Evolutionary conservation across 2,329 filamentous ascomycete genomes (phyloP), one percentile per base, ranked within the genome.

Genomic region (Ilyonectria destructans): DNA sequence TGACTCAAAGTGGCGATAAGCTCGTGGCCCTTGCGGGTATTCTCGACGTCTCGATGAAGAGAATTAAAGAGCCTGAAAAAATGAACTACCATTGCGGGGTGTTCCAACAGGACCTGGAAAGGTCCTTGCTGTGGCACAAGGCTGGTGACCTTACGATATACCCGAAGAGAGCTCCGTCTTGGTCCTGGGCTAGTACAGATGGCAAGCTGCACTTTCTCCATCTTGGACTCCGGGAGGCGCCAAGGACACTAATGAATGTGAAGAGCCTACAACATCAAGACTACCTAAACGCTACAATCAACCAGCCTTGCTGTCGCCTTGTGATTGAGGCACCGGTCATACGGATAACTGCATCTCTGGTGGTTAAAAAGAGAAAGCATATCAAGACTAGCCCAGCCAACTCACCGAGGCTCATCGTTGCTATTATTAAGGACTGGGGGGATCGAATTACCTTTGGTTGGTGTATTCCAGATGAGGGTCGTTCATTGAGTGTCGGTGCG

Each of bases 141-240:
- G 15, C 49, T 9, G n/a, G 49, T 3, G 23, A 54, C 26, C 9
- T 17, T 13, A 10, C 33, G 17, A 17, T 3, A 10, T 26, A 54
- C 29, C 49, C 23, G 12, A 26, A 54, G 29, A 19, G 49, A 21
- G 49, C 49, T 21, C 49, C 49, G 1, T 33, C 49, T 35, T 54
- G 49, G 49, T 54, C 49, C 26, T 35, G 49, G 49, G 49, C 49
- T n/a, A 54, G 29, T 9, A 17, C 21, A n/a, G 49, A 54, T 31
- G 49, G 26, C 13, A 54, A 7, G 3, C 26, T 54, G 13, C 49
- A 31, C 7, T 54, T 54, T 19, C 6, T 31, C 21, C 12, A 19
- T 21, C 26, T 35, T 9, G 49, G 19, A n/a, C 26, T 54, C 17
- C 7, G n/a, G 6, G 26, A 54, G 26, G n/a, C 3, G 5, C 26